Evolutionary conservation across 2,329 filamentous ascomycete species (phyloP).

Genomic region (Penicillium capsulatum): DNA sequence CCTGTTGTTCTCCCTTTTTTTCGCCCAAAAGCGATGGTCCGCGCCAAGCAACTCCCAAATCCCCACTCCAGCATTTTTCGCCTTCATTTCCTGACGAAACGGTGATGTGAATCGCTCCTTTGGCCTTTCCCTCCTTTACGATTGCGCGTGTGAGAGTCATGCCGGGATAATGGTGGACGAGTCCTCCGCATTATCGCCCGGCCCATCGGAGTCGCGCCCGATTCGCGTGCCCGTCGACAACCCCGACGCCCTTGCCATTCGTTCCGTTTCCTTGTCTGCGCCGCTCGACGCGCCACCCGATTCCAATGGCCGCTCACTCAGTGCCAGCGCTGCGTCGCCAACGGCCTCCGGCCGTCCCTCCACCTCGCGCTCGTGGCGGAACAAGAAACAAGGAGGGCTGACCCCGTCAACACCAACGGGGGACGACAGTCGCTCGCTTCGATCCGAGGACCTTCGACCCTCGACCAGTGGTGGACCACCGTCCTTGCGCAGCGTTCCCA

Average conservation of each 20-base stretch:
- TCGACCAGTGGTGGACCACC: constrained; percentile 21
- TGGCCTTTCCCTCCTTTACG: constrained; percentile 10
- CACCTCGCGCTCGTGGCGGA: constrained; percentile 14
- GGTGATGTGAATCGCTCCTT: constrained; percentile 16
- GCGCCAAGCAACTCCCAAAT: constrained; percentile 21
- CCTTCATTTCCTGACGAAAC: constrained; percentile 17
- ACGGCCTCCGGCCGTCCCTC: constrained; percentile 11
- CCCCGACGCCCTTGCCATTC: constrained; percentile 23
- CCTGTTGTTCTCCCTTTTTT: too few relatives aligned
- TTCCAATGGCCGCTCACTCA: constrained; percentile 24
- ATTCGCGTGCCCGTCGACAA: constrained; percentile 28
- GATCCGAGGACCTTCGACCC: constrained; percentile 23
- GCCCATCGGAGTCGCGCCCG: constrained; percentile 24
- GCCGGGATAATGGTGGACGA: constrained; percentile 35
- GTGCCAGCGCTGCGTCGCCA: constrained; percentile 24
- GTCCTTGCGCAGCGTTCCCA: constrained; percentile 37
- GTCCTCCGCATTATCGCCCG: constrained; percentile 26
- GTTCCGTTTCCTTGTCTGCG: constrained; percentile 28
- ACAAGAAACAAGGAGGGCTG: constrained; percentile 10
- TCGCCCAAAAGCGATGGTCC: background rate
- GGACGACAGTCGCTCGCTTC: constrained; percentile 15
- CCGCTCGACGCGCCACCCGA: constrained; percentile 21
- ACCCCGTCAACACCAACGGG: constrained; percentile 8
- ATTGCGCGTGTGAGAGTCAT: constrained; percentile 27
- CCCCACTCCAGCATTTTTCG: constrained; percentile 18